phyloP scores from a whole-genome alignment of 345 rosid genomes.

The Melastoma malabathricum region DNA sequence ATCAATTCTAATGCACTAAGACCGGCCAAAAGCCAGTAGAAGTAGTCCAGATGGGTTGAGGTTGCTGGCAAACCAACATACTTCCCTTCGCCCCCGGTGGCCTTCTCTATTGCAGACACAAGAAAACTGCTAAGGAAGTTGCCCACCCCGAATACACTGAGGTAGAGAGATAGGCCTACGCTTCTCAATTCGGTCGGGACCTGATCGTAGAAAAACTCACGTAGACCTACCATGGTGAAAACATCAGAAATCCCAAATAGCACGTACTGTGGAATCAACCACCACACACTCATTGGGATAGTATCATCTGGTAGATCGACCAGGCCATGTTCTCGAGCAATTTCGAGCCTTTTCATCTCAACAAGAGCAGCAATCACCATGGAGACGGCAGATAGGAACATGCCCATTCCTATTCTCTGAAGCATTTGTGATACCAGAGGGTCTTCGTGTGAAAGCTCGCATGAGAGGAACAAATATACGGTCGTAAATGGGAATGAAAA shows the following conservation, averaged over 20 bases:
- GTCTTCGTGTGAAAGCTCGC: slow-evolving; percentile 29
- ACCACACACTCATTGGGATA: slow-evolving; percentile 52
- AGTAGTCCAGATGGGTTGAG: slow-evolving; percentile 52
- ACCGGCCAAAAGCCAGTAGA: slow-evolving; percentile 41
- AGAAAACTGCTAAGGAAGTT: slow-evolving; percentile 44
- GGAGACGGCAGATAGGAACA: slow-evolving; percentile 26
- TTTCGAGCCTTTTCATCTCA: slow-evolving; percentile 36
- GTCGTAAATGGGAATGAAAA: slow-evolving; percentile 38
- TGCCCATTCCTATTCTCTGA: slow-evolving; percentile 52
- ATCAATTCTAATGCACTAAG: slow-evolving; percentile 26
- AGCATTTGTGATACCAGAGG: slow-evolving; percentile 54
- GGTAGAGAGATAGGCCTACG: slow-evolving; percentile 46
- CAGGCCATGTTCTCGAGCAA: slow-evolving; percentile 27
- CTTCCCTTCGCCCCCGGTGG: slow-evolving; percentile 23
- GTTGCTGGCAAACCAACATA: slow-evolving; percentile 44
- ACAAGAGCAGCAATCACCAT: slow-evolving; percentile 39
- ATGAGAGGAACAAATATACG: slow-evolving; percentile 34
- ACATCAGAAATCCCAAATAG: slow-evolving; percentile 38
- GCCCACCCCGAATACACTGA: slow-evolving; percentile 52
- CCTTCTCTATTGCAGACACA: slow-evolving; percentile 35
- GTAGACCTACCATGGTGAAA: slow-evolving; percentile 53
- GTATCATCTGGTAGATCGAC: slow-evolving; percentile 27
- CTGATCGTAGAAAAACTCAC: slow-evolving; percentile 60
- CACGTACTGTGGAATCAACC: slow-evolving; percentile 53
- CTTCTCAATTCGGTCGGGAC: slow-evolving; percentile 42